Conservation (phyloP, 169 alveolate species). For the Eimeria falciformis region DNA sequence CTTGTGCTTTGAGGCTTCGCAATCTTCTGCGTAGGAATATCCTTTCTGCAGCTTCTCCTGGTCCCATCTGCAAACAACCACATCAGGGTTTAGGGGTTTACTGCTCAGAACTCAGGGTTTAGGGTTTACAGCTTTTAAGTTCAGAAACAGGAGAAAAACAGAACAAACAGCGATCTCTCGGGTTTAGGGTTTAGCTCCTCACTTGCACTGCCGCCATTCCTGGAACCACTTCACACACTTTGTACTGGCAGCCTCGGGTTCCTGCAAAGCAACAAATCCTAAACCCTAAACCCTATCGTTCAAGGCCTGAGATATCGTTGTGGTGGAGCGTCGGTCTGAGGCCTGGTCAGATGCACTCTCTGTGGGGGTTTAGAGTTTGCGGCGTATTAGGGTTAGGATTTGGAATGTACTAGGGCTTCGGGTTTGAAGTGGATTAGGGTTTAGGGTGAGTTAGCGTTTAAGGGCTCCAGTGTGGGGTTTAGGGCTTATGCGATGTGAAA, state of each 20-base stretch:
- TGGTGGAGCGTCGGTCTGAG: neutral
- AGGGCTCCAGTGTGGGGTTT: no score
- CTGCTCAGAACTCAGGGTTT: neutral
- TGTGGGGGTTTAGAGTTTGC: neutral
- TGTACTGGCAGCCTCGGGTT: conserved; percentile 86
- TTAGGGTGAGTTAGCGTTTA: neutral
- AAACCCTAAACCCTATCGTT: conserved; percentile 24
- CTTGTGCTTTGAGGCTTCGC: conserved; percentile 87
- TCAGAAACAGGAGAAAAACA: no score
- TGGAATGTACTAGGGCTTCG: neutral
- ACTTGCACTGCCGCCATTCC: conserved; percentile 91
- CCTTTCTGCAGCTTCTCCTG: conserved; percentile 89
- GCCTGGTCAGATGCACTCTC: neutral
- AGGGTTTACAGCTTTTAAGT: neutral
- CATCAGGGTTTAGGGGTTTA: neutral
- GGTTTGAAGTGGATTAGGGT: conserved; percentile 38
- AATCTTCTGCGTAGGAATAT: conserved; percentile 85
- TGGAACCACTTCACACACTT: conserved; percentile 92
- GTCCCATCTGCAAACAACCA: conserved; percentile 84
- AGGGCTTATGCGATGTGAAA: no score
- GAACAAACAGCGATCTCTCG: neutral
- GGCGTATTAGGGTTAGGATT: neutral
- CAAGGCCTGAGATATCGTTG: neutral
- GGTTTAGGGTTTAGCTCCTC: conserved; percentile 30
- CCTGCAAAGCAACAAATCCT: conserved; percentile 77